Evolutionary conservation across 768 basidiomycete genomes (phyloP), one percentile per base, ranked within the genome.

Genomic region (Termitomyces bulborhizus): DNA sequence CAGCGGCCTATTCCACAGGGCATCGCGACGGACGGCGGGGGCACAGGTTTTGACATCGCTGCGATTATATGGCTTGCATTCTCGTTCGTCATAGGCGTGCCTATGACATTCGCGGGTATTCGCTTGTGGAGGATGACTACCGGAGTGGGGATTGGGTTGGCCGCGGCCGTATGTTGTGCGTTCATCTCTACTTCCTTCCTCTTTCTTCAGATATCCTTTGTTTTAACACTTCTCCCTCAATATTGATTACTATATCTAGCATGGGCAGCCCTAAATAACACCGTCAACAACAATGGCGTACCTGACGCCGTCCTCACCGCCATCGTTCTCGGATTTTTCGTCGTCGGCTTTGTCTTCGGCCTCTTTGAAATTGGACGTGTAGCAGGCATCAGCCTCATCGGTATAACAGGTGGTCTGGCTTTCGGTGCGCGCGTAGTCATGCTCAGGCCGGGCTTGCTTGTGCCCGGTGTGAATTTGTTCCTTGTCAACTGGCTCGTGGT

Each of bases 221-320:
- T 3, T 15, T 37, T 16, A 37, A 16, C 36, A 37, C 24, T 48
- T 36, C 21, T 21, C 24, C 5, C 46, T 46, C 6, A 18, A 12
- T 15, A 2, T 15, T 1, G 1, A 9, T 36, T 12, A 32, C n/a
- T 42, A 1, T 15, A 31, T 47, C 8, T 57, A 84, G 84, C 80
- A 4, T 88, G 85, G 85, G 75, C 81, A 6, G 80, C 84, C 11
- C 71, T 88, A 46, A 70, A 82, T 54, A 88, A 84, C 65, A 76
- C 81, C 1, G 66, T 81, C 3, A 69, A 73, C 55, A 67, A 76
- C 3, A 62, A 69, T 6, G 79, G 82, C 21, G 60, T 85, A 11
- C 66, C 80, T 0, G 86, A 88, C 63, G 53, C 78, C 18, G 62
- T 79, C 5, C 67, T 88, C 41, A 77, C 77, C 1, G 55, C 74